Evolutionary conservation across 2,329 filamentous ascomycete species (phyloP).

Genomic region (Fusarium scirpi): DNA sequence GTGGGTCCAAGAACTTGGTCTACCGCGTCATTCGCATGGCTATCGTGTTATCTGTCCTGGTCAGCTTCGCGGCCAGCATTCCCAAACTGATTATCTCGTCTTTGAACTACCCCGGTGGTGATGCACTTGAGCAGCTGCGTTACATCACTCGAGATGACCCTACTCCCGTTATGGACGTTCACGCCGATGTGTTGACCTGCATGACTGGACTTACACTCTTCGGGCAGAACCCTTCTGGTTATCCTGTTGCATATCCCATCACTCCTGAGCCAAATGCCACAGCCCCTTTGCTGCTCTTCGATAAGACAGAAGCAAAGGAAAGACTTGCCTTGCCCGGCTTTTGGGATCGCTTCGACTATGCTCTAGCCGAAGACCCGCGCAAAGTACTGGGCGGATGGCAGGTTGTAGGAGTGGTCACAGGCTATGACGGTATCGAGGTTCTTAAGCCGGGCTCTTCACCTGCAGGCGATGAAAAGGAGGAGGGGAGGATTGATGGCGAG

Average conservation of each 20-base stretch:
- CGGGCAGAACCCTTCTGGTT: constrained; percentile 60
- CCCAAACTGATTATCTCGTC: constrained; percentile 82
- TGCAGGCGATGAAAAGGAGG: constrained; percentile 6
- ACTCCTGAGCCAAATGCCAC: constrained; percentile 31
- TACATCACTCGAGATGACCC: constrained; percentile 45
- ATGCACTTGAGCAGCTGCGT: constrained; percentile 73
- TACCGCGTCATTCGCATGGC: constrained; percentile 66
- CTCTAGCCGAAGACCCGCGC: constrained; percentile 65
- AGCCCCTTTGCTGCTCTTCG: constrained; percentile 58
- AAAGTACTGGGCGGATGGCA: constrained; percentile 66
- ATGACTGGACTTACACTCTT: constrained; percentile 80
- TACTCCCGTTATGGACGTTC: constrained; percentile 57
- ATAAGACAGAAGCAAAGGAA: constrained; percentile 68
- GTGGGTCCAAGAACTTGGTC: constrained; percentile 69
- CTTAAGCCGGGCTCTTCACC: constrained; percentile 59
- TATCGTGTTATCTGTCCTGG: constrained; percentile 70
- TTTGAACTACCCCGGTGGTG: constrained; percentile 93
- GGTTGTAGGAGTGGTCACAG: constrained; percentile 66
- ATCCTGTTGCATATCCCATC: constrained; percentile 51
- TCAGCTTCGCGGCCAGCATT: constrained; percentile 70
- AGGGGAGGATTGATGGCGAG: constrained; percentile 25
- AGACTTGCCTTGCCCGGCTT: constrained; percentile 63
- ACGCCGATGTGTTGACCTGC: constrained; percentile 75
- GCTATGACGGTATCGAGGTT: constrained; percentile 70
- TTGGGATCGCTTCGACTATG: constrained; percentile 74